phyloP scores from a whole-genome alignment of 2,329 filamentous ascomycete genomes.

The Orbilia brochopaga region DNA sequence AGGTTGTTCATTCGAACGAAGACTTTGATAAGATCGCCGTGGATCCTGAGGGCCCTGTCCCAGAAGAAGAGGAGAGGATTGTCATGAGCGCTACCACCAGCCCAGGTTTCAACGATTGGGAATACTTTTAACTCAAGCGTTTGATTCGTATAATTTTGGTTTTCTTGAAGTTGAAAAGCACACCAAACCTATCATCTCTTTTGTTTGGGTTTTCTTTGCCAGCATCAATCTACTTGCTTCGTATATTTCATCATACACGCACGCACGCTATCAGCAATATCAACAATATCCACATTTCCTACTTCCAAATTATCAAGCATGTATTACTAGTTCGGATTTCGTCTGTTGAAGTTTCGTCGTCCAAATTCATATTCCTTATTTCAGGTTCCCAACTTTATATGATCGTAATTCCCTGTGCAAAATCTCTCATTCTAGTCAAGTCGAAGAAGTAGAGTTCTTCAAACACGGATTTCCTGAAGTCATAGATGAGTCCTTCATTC shows the following conservation, averaged over 20 bases:
- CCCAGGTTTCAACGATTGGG: slow-evolving; percentile 39
- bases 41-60: slow-evolving; percentile 42
- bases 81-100: slow-evolving; percentile 45
- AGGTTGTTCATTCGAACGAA: slow-evolving; percentile 16
- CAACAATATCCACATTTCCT: neutral
- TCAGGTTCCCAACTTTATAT: neutral
- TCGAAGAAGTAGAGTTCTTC: slow-evolving; percentile 48
- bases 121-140: slow-evolving; percentile 33
- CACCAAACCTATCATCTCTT: neutral
- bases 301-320: neutral
- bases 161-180: slow-evolving; percentile 36
- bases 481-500: slow-evolving; percentile 27
- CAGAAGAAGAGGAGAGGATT: slow-evolving; percentile 47
- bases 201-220: slow-evolving; percentile 1
- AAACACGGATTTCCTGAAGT: slow-evolving; percentile 43
- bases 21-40: slow-evolving; percentile 48
- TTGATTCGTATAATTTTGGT: neutral
- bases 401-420: neutral
- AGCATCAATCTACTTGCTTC: neutral
- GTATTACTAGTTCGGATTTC: neutral
- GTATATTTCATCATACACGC: neutral
- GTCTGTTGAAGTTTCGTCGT: neutral
- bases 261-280: neutral
- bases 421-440: slow-evolving; percentile 14
- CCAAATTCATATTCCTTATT: neutral